Base-by-base conservation (phyloP, 805 yeast genomes). In the Saccharomycopsis babjevae region DNA sequence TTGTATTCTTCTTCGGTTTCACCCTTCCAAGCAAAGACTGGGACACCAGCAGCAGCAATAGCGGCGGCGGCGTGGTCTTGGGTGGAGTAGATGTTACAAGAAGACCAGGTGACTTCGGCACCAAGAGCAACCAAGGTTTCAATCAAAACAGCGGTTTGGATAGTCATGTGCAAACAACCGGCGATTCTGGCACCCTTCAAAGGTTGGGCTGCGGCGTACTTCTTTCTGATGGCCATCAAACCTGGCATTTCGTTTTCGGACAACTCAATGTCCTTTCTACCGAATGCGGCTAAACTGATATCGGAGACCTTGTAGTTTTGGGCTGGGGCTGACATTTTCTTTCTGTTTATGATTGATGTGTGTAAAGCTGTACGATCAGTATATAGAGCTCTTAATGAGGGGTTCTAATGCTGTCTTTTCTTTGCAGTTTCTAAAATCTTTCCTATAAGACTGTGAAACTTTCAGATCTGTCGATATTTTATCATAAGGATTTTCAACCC, bases 51-150 rank as follows among this genome's bases (percentile, higher is more conserved):
- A 69, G 98, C 99, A 71, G 99, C 99, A 77, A 93, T 94, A 71
- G 98, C 98, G 73, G 99, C 97, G 72, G 99, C 98, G 70, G 98
- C 98, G 77, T 93, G 98, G 80, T 93, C 99, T 83, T 93, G 99
- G 68, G 99, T 93, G 70, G 98, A 92, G 87, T 89, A 93, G 72
- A 93, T 93, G 96, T 93, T 93, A 85, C 99, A 93, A 57, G 97
- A 90, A 67, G 97, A 84, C 99, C 99, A 93, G 73, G 99, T 94
- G 66, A 93, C 98, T 83, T 93, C 99, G 67, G 99, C 99, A 82
- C 99, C 99, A 71, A 93, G 84, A 67, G 96, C 97, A 72, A 84
- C 89, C 72, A 94, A 84, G 70, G 99, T 93, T 84, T 93, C 99
- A 73, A 94, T 94, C 78, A 93, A 84, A 68, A 93, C 98, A 70